Percentiles rank a stretch among this genome's conserved stretches.
Conservation (phyloP, 2,329 filamentous ascomycete genomes). For the Calonectria fujianensis region DNA sequence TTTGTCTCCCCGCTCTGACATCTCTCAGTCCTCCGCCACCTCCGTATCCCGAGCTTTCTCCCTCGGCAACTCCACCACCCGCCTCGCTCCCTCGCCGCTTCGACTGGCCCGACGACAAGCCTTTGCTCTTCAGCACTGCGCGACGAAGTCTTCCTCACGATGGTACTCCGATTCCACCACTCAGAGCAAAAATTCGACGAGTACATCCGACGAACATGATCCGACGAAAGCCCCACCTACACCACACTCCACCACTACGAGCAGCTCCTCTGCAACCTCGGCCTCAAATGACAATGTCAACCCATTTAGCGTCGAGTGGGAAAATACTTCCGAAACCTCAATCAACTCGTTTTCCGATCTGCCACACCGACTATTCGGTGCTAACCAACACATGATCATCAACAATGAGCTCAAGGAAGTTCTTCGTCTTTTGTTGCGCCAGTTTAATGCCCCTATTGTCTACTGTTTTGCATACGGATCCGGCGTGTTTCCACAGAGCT, state of each 20-base stretch:
- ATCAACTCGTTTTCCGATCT: constrained; percentile 67
- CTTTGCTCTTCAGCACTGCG: constrained; percentile 30
- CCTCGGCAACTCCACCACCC: constrained; percentile 45
- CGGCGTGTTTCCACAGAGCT: constrained; percentile 91
- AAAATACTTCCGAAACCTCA: constrained; percentile 64
- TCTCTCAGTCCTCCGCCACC: constrained; percentile 43
- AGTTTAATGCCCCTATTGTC: constrained; percentile 93
- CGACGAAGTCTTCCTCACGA: constrained; percentile 34
- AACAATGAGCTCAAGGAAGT: constrained; percentile 97
- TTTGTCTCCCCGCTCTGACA: constrained; percentile 38
- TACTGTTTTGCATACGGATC: constrained; percentile 99
- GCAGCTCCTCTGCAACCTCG: constrained; percentile 47
- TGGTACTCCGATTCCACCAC: constrained; percentile 50
- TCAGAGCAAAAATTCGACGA: constrained; percentile 19
- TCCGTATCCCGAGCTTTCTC: constrained; percentile 47
- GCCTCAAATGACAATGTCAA: constrained; percentile 57
- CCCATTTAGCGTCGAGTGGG: constrained; percentile 65
- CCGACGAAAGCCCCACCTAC: constrained; percentile 34
- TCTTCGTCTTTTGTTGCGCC: constrained; percentile 89
- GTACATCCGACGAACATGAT: constrained; percentile 41
- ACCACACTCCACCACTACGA: constrained; percentile 38
- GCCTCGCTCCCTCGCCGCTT: constrained; percentile 34
- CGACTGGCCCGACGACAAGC: constrained; percentile 34
- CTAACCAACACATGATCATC: constrained; percentile 97
- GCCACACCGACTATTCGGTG: constrained; percentile 80